Evolutionary conservation across 805 yeast genomes (phyloP), one percentile per base, ranked within the genome.

Genomic region (Starmerella sirachaensis): DNA sequence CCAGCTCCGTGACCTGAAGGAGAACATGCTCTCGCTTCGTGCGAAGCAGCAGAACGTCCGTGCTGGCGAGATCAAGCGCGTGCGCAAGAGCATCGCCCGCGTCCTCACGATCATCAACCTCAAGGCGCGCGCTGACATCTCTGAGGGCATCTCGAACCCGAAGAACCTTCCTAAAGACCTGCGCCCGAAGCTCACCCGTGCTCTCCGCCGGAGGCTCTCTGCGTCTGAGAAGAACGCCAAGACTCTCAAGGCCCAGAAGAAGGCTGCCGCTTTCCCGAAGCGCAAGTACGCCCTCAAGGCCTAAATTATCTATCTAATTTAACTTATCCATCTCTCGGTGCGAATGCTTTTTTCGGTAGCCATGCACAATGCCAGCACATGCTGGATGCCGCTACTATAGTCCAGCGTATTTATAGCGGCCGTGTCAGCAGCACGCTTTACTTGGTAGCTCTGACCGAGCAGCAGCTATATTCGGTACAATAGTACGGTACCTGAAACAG

Each of bases 111-210:
- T 88, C 72, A 84, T 88, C 74, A 86, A 82, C 86, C 76, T 78
- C 61, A 83, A 80, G 74, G 94, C 85, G 72, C 85, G 98, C 74
- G 85, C 79, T 56, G 76, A 78, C 58, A 94, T 84, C 65, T 83
- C 83, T 70, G 91, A 79, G 64, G 79, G 82, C 76, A 86, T 86
- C 88, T 79, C 82, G 78, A 53, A 51, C 57, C 59, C 61, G 59
- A 86, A 84, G 72, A 81, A 76, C 78, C 74, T 76, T 68, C 97
- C 98, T 75, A 86, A 88, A 76, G 96, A 86, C 68, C 77, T 91
- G 72, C 88, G 97, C 75, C 94, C 85, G 60, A 91, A 91, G 88
- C 83, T 91, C 81, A 91, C 99, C 70, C 88, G 97, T 79, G 97
- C 98, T 68, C 71, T 88, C 70, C 88, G 98, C 82, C 82, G 97